Base-by-base conservation (phyloP, 148 eudicot genomes). In the Cornus controversa region DNA sequence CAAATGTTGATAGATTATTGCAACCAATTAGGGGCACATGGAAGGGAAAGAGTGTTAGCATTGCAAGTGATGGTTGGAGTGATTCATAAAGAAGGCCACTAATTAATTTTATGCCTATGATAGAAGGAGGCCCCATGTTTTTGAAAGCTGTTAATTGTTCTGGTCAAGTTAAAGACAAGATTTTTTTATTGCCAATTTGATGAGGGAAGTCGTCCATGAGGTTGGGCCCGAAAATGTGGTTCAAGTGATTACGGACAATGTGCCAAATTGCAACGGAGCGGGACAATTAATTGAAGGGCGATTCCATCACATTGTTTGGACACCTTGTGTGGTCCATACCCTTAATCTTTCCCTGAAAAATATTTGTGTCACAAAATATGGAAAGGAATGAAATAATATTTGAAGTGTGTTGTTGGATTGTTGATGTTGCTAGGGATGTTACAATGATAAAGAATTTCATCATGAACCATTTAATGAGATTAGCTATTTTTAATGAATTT, bases 381-480 rank as follows among this genome's bases (percentile, higher is more conserved):
- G 26, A 74, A 10, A 45, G 24, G 8, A 74, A 79, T 80, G 54
- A 54, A 73, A 65, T 34, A 1, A 14, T 42, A 3, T 82, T 72
- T 76, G 62, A 37, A 2, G 74, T 42, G 57, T 75, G 80, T 28
- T 20, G 58, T 67, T 79, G 82, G 85, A 85, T 85, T 8, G 50
- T 40, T 0, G 18, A 75, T 6, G 9, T 76, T 70, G 62, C 27
- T 36, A 60, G 25, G 7, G 83, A 79, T 60, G 68, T 28, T 31
- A 18, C 4, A 6, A 16, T 37, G 0, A 79, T 79, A 0, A 79
- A 84, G 31, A 76, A 69, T 26, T 79, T 76, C 23, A 83, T 75
- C 74, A 69, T 81, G 80, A 86, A 81, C 10, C 81, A 83, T 74
- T 57, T n/a, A n/a, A n/a, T n/a, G n/a, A n/a, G n/a, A n/a, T n/a